Percentiles rank a stretch among this genome's conserved stretches.
Conservation (phyloP, 2,329 filamentous ascomycete species). For the Botrytis paeoniae region DNA sequence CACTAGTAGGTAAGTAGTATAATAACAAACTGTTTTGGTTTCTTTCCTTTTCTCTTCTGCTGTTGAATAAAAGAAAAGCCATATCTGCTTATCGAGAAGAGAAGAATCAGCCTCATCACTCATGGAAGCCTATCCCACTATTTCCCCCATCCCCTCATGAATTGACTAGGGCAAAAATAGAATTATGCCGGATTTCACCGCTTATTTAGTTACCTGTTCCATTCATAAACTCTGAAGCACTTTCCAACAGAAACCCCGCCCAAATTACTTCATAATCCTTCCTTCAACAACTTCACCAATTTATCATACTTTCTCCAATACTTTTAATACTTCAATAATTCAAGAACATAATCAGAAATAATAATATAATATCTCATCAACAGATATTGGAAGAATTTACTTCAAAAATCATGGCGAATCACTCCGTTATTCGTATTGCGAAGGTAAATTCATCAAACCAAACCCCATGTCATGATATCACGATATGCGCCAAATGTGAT, state of each 20-base stretch:
- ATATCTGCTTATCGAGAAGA: neutral
- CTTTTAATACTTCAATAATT: neutral
- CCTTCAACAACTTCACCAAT: neutral
- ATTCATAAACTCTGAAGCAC: neutral
- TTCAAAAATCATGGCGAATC: conserved; percentile 62
- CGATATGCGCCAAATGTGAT: neutral
- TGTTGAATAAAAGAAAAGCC: neutral
- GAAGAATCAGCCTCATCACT: neutral
- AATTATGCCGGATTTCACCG: neutral
- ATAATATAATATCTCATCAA: neutral
- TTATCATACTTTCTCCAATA: neutral
- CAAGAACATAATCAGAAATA: neutral
- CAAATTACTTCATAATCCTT: neutral
- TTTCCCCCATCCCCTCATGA: neutral
- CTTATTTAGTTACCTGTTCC: neutral
- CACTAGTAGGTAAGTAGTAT: too few relatives aligned
- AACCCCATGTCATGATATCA: conserved; percentile 20
- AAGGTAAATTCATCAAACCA: conserved; percentile 53
- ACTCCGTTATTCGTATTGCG: conserved; percentile 84
- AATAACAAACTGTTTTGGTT: too few relatives aligned
- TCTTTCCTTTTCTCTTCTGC: neutral
- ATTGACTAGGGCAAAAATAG: neutral
- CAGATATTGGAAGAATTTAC: neutral
- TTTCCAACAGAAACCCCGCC: neutral
- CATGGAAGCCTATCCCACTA: neutral